phyloP scores from a whole-genome alignment of 305 asterid genomes.

The Vinca major region DNA sequence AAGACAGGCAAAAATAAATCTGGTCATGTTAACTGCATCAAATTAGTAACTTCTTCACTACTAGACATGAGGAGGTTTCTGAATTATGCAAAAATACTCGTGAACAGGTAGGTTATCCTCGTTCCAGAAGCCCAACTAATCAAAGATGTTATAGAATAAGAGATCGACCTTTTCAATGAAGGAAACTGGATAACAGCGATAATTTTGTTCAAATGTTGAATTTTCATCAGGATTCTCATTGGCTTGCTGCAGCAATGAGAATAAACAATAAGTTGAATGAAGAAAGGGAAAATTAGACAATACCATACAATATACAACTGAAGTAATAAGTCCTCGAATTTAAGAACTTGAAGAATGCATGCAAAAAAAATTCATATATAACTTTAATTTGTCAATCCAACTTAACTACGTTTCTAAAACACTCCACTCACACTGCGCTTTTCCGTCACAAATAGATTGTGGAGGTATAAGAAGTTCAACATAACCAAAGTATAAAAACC shows the following conservation, averaged over 20 bases:
- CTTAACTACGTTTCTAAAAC: background rate
- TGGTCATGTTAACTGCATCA: background rate
- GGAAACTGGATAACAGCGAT: constrained; percentile 27
- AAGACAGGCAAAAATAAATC: background rate
- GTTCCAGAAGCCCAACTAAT: background rate
- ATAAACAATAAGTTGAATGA: background rate
- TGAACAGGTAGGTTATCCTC: background rate
- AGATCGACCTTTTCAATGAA: constrained; percentile 23
- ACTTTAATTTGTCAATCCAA: background rate
- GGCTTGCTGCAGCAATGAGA: constrained; percentile 16
- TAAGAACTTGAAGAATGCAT: background rate
- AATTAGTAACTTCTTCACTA: background rate
- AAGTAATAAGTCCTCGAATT: background rate
- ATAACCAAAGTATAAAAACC: background rate
- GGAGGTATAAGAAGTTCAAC: background rate
- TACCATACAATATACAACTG: background rate
- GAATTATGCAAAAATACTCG: background rate
- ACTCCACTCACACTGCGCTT: background rate
- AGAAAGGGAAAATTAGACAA: background rate
- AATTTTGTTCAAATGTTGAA: constrained; percentile 21
- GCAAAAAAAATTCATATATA: background rate
- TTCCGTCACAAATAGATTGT: background rate
- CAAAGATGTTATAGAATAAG: background rate
- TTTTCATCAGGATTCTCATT: constrained; percentile 9
- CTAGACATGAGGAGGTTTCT: background rate